Conservation (phyloP, 2,329 filamentous ascomycete genomes). For the Fusarium pilosicola region DNA sequence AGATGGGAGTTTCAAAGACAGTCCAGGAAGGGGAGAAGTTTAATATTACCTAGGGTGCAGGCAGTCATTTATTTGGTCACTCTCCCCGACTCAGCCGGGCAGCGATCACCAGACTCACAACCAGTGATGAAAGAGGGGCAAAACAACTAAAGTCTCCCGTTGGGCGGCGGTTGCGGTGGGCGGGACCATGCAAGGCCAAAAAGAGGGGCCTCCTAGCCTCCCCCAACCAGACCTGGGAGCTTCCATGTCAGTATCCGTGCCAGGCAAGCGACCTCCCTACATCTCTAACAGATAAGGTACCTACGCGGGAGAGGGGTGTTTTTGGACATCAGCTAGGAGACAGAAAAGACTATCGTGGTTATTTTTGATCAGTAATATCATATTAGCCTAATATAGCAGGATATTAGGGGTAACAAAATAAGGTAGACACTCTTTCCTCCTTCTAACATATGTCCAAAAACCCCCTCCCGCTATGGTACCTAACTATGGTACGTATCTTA, state of each 20-base stretch:
- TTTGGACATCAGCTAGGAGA: too few species aligned
- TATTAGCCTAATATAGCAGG: too few species aligned
- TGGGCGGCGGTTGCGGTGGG: conserved; percentile 18
- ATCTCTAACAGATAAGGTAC: too few species aligned
- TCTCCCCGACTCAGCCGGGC: conserved; percentile 35
- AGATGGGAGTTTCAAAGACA: background rate
- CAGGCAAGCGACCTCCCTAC: background rate
- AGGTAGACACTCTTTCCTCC: too few species aligned
- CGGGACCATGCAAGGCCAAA: background rate
- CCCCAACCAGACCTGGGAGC: background rate
- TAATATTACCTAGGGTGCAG: background rate
- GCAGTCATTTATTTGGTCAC: conserved; percentile 41
- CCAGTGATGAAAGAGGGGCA: conserved; percentile 39
- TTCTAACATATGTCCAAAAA: too few species aligned
- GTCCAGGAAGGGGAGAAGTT: background rate
- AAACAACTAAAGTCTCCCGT: background rate
- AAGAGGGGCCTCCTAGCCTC: conserved; percentile 20
- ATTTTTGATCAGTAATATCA: too few species aligned
- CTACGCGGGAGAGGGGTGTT: too few species aligned
- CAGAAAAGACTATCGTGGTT: too few species aligned
- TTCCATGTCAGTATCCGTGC: background rate
- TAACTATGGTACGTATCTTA: conserved; percentile 22
- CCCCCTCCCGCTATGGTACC: too few species aligned
- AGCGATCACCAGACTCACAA: conserved; percentile 43
- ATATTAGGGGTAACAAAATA: too few species aligned